phyloP scores from a whole-genome alignment of 306 rosid genomes.

The Citrullus colocynthis region DNA sequence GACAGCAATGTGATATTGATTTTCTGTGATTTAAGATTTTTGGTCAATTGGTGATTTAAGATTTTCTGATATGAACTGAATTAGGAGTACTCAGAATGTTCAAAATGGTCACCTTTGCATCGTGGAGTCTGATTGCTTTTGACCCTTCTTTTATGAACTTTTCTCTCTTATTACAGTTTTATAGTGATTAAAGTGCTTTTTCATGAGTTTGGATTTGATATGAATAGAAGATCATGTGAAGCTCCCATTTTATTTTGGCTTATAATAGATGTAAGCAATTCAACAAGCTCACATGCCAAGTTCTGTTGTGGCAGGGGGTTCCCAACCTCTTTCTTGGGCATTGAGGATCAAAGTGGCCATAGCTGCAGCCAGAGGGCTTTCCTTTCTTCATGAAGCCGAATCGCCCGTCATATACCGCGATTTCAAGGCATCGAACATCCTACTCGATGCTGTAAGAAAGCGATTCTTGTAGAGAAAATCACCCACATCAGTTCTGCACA shows the following conservation, averaged over 20 bases:
- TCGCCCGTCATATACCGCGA: constrained; percentile 92
- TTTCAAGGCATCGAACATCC: constrained; percentile 91
- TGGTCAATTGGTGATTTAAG: no score
- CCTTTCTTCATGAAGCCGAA: constrained; percentile 86
- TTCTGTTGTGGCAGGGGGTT: constrained; percentile 52
- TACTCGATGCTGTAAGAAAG: constrained; percentile 64
- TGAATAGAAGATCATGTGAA: not conserved
- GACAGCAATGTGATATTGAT: no score
- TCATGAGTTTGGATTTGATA: not conserved
- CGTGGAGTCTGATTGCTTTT: not conserved
- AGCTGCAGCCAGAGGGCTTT: constrained; percentile 89
- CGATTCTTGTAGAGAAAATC: not conserved
- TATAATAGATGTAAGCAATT: not conserved
- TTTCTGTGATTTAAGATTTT: no score
- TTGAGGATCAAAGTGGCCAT: constrained; percentile 85
- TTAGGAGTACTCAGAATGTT: not conserved
- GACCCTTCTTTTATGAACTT: not conserved
- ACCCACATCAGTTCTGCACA: not conserved
- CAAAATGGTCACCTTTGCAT: not conserved
- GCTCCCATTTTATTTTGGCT: not conserved
- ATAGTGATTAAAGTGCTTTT: not conserved
- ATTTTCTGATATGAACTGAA: not conserved
- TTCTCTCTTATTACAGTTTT: no score
- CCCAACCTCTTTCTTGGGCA: constrained; percentile 79
- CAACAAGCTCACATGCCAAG: not conserved